Evolutionary conservation across 768 basidiomycete genomes (phyloP).

Genomic region (Neoboletus brunneissimus): DNA sequence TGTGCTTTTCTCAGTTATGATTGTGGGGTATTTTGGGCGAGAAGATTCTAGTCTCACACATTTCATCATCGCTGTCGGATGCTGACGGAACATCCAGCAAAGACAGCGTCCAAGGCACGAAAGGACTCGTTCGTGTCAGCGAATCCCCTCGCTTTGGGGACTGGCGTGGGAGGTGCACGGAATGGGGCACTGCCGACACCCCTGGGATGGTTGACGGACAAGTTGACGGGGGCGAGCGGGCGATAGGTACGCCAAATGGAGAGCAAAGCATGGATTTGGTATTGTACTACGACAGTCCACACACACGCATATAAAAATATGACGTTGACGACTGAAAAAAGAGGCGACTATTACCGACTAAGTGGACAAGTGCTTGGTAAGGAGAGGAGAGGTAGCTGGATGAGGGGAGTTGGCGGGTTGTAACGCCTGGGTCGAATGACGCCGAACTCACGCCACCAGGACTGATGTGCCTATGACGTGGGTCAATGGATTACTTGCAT

Average conservation of each 20-base stretch:
- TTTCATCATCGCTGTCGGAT: background rate
- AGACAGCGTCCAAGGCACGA: slow-evolving; percentile 64
- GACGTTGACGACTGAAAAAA: background rate
- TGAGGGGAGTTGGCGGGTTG: background rate
- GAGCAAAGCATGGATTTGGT: background rate
- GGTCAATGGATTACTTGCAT: slow-evolving; percentile 3
- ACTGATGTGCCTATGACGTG: slow-evolving; percentile 24
- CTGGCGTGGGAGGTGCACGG: slow-evolving; percentile 54
- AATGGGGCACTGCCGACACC: slow-evolving; percentile 66
- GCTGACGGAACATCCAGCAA: slow-evolving; percentile 45
- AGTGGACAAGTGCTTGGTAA: background rate
- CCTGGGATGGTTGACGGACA: slow-evolving; percentile 76
- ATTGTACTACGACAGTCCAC: slow-evolving; percentile 2
- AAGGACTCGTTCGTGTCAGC: slow-evolving; percentile 79
- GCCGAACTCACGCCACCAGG: slow-evolving; percentile 16
- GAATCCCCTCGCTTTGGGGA: slow-evolving; percentile 77
- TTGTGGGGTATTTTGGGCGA: slow-evolving; percentile 1
- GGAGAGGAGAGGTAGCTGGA: background rate
- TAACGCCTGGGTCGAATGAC: background rate
- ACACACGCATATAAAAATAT: background rate
- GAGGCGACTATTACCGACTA: background rate
- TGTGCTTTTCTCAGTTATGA: background rate
- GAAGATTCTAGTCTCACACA: background rate
- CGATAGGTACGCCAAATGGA: slow-evolving; percentile 25
- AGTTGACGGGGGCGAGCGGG: slow-evolving; percentile 63